A percentile compares a stretch with the other conserved stretches of the same genome.
These are phyloP conservation scores for Hippophae tibetana DNA, from an alignment of 306 rosid genomes.

Conservation along the genomic window DNA sequence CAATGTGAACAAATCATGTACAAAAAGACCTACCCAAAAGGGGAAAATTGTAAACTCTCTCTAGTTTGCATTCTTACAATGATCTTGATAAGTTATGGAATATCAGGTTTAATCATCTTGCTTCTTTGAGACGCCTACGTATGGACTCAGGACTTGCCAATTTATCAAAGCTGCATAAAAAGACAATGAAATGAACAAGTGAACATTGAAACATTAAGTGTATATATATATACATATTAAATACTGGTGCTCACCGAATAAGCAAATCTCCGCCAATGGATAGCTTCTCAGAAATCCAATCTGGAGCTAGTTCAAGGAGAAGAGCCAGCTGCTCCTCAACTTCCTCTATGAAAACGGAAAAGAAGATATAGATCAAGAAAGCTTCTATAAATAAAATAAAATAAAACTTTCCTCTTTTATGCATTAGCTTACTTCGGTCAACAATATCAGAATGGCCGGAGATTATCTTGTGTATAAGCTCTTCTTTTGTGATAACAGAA, in stretches of 20 bases:
- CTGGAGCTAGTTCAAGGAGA: conserved; percentile 62
- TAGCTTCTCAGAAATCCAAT: conserved; percentile 70
- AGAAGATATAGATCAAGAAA: conserved; percentile 18
- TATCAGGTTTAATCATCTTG: conserved; percentile 25
- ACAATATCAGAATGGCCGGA: conserved; percentile 34
- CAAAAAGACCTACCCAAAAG: not conserved
- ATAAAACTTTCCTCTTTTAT: not conserved
- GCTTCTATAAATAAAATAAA: not conserved
- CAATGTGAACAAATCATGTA: not conserved
- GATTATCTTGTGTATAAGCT: conserved; percentile 64
- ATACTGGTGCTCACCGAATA: conserved; percentile 37
- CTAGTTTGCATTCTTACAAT: not conserved
- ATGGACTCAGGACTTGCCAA: conserved; percentile 25
- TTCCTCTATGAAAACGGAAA: conserved; percentile 40
- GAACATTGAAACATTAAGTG: not conserved
- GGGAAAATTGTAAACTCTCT: not conserved
- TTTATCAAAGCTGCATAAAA: conserved; percentile 47
- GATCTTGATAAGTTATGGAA: not conserved
- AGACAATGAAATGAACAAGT: not conserved
- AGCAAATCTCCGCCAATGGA: conserved; percentile 51
- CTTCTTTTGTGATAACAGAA: conserved; percentile 50
- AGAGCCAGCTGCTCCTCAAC: conserved; percentile 60
- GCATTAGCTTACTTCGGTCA: conserved; percentile 52
- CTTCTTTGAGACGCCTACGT: conserved; percentile 53
- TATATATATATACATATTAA: not conserved